Percentiles rank a stretch among this genome's conserved stretches.
Conservation (phyloP, 1,284 basidiomycete species). For the Naganishia sp. region DNA sequence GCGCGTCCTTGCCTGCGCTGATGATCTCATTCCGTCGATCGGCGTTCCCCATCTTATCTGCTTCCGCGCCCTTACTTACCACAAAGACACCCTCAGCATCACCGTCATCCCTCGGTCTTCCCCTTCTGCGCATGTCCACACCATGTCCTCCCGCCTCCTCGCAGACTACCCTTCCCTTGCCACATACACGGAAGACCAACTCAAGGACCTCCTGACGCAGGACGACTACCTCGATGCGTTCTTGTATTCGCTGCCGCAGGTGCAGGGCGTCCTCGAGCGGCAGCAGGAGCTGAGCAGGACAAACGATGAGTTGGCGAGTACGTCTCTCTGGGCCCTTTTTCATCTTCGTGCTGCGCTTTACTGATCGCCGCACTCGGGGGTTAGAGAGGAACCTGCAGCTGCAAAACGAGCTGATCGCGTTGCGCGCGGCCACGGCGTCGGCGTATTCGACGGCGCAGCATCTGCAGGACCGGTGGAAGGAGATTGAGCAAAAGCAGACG, state of each 20-base stretch:
- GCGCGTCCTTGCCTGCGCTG: neutral
- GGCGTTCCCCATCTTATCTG: neutral
- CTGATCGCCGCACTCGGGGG: neutral
- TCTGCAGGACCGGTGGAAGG: conserved; percentile 77
- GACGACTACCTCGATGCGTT: conserved; percentile 81
- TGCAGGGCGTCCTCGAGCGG: conserved; percentile 70
- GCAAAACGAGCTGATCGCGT: conserved; percentile 69
- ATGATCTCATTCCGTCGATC: conserved; percentile 26
- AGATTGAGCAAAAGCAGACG: conserved; percentile 78
- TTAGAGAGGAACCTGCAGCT: conserved; percentile 72
- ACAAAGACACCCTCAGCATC: neutral
- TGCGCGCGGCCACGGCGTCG: conserved; percentile 76
- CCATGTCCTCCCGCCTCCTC: conserved; percentile 38
- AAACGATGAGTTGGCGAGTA: conserved; percentile 80
- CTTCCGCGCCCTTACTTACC: neutral
- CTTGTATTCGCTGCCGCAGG: conserved; percentile 72
- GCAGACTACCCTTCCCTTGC: conserved; percentile 51
- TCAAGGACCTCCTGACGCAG: conserved; percentile 82
- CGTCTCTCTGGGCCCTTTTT: conserved; percentile 44
- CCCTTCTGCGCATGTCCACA: neutral
- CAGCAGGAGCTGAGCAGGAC: conserved; percentile 75
- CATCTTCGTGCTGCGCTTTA: neutral
- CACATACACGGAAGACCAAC: conserved; percentile 60
- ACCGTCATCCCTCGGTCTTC: neutral
- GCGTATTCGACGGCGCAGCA: conserved; percentile 79